Evolutionary conservation across 371 early-diverging fungal genomes (phyloP), one percentile per base, ranked within the genome.

Genomic region (Apophysomyces variabilis): DNA sequence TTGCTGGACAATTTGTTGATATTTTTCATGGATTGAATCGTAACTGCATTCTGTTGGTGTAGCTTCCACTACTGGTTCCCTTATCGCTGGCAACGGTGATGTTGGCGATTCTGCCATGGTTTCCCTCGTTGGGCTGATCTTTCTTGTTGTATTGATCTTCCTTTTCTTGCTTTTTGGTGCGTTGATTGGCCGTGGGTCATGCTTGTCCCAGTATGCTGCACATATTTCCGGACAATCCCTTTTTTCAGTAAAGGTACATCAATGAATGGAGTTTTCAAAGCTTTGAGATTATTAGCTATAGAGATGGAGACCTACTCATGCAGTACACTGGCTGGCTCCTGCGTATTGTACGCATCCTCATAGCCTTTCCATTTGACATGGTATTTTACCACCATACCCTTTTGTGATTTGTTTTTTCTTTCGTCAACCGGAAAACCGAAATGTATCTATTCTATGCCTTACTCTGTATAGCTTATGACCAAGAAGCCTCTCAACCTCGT

Each of bases 331-430:
- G 54, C 54, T 5, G 54, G 54, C 21, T 50, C 54, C 9, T 21
- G 21, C 9, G 54, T 50, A 21, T 50, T 50, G 21, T 32, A 21
- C 16, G 16, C 21, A 7, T 50, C 54, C 8, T 16, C 16, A 21
- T 50, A 50, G 21, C 21, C 21, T 21, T 50, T 50, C 54, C 54
- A 50, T 21, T 50, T 50, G 21, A 50, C 54, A 5, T 50, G 18
- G 21, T 50, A 50, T 50, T 50, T 50, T 21, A 50, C 54, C 9
- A 50, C 54, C 21, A 50, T 8, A 50, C 54, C 54, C 54, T 50
- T 50, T 50, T 21, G 7, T 13, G 16, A 45, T 50, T 5, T 41
- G 3, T 13, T 13, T 13, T 41, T 5, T 26, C 26, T 26, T 41
- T 8, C 41, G 54, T 50, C 4, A 50, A 50, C 11, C 54, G 9